Conservation (phyloP, 371 early-diverging fungal species). For the Mucor saturninus region DNA sequence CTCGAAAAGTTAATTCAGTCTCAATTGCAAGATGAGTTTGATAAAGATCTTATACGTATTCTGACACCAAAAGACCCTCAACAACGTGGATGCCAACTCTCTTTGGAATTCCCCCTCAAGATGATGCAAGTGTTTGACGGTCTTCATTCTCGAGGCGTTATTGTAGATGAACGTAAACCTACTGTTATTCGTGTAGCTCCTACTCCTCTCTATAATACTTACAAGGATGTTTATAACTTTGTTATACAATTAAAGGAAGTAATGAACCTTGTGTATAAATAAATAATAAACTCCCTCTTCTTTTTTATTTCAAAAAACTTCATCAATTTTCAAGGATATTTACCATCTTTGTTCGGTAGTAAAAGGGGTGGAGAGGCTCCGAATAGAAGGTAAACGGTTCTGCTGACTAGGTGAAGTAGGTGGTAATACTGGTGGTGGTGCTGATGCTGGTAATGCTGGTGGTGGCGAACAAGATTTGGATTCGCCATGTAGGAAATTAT, state of each 20-base stretch:
- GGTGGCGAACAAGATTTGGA: conserved; percentile 30
- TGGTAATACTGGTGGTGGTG: conserved; percentile 21
- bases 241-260: conserved; percentile 52
- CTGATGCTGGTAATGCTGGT: conserved; percentile 5
- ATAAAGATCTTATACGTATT: conserved; percentile 60
- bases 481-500: conserved; percentile 31
- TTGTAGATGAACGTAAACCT: conserved; percentile 91
- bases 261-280: conserved; percentile 44
- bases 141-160: conserved; percentile 72
- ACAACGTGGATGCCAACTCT: conserved; percentile 90
- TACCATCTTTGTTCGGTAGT: conserved; percentile 21
- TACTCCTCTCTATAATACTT: conserved; percentile 88
- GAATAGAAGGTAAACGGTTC: conserved; percentile 46
- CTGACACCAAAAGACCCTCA: conserved; percentile 82
- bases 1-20: conserved; percentile 66
- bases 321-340: background rate
- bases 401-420: conserved; percentile 26
- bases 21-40: conserved; percentile 37
- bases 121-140: conserved; percentile 65
- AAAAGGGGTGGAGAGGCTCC: conserved; percentile 34
- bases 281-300: background rate
- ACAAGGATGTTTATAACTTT: conserved; percentile 72
- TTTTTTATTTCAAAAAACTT: background rate
- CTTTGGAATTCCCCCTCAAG: conserved; percentile 68
- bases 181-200: conserved; percentile 94